Base-by-base conservation (phyloP, 2,329 filamentous ascomycete species). In the Didymella pinodella region DNA sequence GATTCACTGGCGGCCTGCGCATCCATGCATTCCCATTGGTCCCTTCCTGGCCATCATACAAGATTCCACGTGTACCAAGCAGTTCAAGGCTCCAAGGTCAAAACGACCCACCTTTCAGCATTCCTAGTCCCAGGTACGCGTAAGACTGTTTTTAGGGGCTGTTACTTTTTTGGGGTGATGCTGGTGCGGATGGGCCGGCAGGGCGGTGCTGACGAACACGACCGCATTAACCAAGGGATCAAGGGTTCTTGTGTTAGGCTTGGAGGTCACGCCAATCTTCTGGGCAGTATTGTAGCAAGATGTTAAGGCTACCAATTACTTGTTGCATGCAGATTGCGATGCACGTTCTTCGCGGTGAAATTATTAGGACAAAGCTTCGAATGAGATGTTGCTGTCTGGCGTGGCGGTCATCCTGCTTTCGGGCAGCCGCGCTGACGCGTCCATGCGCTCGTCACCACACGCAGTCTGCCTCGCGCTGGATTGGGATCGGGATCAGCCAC, bases 61-160 rank as follows among this genome's bases (percentile, higher is more conserved):
- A 10, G 31, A 43, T 16, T 7, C 45, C 55, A 53, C 49, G 38
- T 53, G 55, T 44, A 41, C 49, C 49, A 53, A 53, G 55, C 41
- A 58, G 31, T 45, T 14, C 38, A 40, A 25, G 47, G 31, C 12
- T 22, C 48, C 44, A 53, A 38, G 48, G 28, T 38, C 4, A 11
- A 3, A 20, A 6, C 25, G 41, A 22, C 54, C 54, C 54, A 52
- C 36, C 51, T 25, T 25, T 48, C 7, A 36, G 40, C 50, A 49
- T 59, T 51, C 56, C 20, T 47, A 44, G 40, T 47, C 46, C 32
- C 34, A 50, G 50, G 50, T 54, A 59, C 56, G 46, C 56, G 56
- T 59, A 40, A 58, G 48, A 26, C 29, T 16, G 29, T 18, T 50
- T 16, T 6, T 34, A 11, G 31, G 31, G 2, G 32, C 34, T 36